Evolutionary conservation across 768 basidiomycete genomes (phyloP), one percentile per base, ranked within the genome.

Genomic region (Boletus subcaerulescens): DNA sequence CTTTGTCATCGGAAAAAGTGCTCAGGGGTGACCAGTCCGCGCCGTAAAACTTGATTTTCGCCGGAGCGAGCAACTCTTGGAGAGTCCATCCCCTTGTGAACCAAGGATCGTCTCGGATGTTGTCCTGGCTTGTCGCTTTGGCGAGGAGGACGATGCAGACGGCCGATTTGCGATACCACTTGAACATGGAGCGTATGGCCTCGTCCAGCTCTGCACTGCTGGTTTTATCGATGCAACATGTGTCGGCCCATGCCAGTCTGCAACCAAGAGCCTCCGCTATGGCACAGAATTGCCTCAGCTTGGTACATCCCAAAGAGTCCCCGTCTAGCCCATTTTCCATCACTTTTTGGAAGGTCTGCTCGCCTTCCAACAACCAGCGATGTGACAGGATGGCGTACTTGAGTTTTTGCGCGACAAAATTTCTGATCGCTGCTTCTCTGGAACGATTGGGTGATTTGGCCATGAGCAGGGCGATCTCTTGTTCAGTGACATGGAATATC

Each of bases 131-230:
- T 11, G 45, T 56, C 26, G 32, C 41, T 22, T 32, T 35, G 42
- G 56, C 57, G 9, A 69, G 59, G 24, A 46, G 58, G 11, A 61
- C 59, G 31, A 66, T 29, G 48, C 68, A 69, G 29, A 69, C 47
- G 3, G 62, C 33, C 9, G 67, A 53, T 29, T 60, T 57, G 38
- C 66, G 57, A 17, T 68, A 61, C 60, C 60, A 61, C 29, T 48
- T 57, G 51, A 61, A 61, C 67, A 68, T 67, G 36, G 68, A 57
- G 13, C 64, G 64, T n/a, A 69, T 65, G 29, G 68, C 61, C 47
- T 69, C 68, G 22, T 65, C 64, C 12, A 70, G 64, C 18, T 70
- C 68, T 13, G 68, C 59, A 15, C 68, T 69, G 48, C 68, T 67
- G 12, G 45, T 43, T n/a, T 63, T 69, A 26, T 69, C 53, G 38